Evolutionary conservation across 148 eudicot genomes (phyloP), one percentile per base, ranked within the genome.

Genomic region (Rhododendron williamsianum): DNA sequence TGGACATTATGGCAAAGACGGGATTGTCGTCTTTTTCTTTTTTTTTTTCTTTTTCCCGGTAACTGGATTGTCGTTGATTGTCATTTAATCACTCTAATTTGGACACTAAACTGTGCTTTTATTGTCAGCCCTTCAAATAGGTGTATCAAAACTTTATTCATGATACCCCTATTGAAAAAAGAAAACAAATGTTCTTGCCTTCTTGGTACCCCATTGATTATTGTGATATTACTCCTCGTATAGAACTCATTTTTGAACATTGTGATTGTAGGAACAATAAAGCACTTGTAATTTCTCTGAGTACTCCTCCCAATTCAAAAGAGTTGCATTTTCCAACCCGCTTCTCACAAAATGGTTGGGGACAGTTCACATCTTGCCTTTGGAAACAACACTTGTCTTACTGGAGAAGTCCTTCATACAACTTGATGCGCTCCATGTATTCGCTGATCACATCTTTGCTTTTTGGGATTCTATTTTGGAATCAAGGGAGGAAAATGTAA

Each of bases 281-380:
- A 69, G 36, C 74, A 69, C 74, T 69, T 12, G 36, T 27, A 69
- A 69, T 3, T 69, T 27, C 35, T 4, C 36, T 25, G 16, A 69
- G 74, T 69, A 12, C 52, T 76, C 98, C 98, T 72, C 74, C 35
- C 5, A 12, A 27, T 69, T 27, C 36, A 27, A 11, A 12, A 69
- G 74, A 69, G 36, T 88, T 93, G 54, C 90, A 86, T 41, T 95
- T 95, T 74, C 86, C 84, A 11, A 89, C 92, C 7, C 93, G 86
- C 21, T 96, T 89, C 82, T 76, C 98, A 58, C 93, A 89, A 85
- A 92, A 86, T 84, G 93, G 91, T 79, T 94, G 98, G 98, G 94
- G 88, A 76, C 98, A 96, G 71, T 96, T 91, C 86, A 93, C 85
- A 87, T 27, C 36, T 11, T 69, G 74, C 74, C 74, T 69, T 69